Evolutionary conservation across 2,329 filamentous ascomycete species (phyloP).

Genomic region (Anthostomella pinea): DNA sequence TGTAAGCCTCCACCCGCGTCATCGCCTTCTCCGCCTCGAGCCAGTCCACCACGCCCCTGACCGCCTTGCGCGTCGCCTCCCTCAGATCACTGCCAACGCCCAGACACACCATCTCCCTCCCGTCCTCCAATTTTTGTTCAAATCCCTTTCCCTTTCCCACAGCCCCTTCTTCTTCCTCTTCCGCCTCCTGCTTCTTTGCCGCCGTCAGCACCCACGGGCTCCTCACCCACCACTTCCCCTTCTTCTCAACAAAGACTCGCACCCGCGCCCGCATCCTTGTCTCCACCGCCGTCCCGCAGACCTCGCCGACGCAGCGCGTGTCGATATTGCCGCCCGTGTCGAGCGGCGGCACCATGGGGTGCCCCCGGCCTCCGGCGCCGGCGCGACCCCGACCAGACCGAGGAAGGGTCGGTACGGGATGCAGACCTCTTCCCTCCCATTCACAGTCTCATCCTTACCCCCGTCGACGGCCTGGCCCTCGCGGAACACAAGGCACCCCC

Average conservation of each 20-base stretch:
- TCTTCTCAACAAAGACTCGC: constrained; percentile 44
- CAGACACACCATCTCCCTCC: constrained; percentile 44
- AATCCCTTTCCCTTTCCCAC: neutral
- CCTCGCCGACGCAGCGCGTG: constrained; percentile 47
- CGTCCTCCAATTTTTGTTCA: too few species aligned
- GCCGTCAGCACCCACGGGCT: constrained; percentile 47
- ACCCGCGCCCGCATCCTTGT: constrained; percentile 48
- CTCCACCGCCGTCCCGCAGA: constrained; percentile 56
- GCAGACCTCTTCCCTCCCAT: constrained; percentile 41
- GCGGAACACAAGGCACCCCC: constrained; percentile 40
- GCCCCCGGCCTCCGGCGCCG: constrained; percentile 42
- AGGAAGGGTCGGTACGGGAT: constrained; percentile 51
- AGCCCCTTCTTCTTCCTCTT: constrained; percentile 31
- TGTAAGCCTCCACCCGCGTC: constrained; percentile 44
- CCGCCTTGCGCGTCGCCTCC: constrained; percentile 47
- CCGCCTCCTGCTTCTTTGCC: constrained; percentile 20
- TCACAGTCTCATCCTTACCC: neutral
- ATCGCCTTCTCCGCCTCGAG: constrained; percentile 45
- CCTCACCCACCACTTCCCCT: constrained; percentile 43
- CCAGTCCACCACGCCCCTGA: constrained; percentile 48
- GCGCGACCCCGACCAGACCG: constrained; percentile 51
- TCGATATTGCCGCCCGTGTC: constrained; percentile 54
- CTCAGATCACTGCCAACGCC: constrained; percentile 46
- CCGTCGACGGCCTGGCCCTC: neutral
- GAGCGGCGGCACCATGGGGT: constrained; percentile 49